Evolutionary conservation across 108 stramenopile species (phyloP), one percentile per base, ranked within the genome.

Genomic region (Cyclotella baltica): DNA sequence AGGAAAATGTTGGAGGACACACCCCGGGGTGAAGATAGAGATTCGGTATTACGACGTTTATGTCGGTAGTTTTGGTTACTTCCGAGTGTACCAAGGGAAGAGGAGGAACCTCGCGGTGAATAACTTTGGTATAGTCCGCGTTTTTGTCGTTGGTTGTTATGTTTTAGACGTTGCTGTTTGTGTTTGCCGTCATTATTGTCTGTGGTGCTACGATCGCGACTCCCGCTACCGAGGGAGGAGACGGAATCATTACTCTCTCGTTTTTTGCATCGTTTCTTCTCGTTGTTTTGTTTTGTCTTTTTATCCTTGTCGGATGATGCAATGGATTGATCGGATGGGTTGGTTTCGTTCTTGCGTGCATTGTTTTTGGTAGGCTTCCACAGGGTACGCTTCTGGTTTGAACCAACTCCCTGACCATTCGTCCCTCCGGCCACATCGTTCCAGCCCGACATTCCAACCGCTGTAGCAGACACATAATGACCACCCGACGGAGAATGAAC

Each of bases 171-270:
- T 50, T 29, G 33, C 56, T 38, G 28, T 30, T 53, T 6, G 31
- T 30, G 63, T 20, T 23, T 37, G 20, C n/a, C 70, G 36, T 55
- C 67, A 23, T 62, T 70, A 23, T 57, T 77, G 25, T 47, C 43
- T 28, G 64, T 29, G 50, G 15, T 38, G 58, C 72, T 48, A 55
- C 67, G 68, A 53, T 76, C 56, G 28, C 34, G 55, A 46, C 73
- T 67, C 2, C 65, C 69, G 53, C 73, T 81, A 18, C 75, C 75
- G 34, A 69, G 51, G n/a, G 73, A 80, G 0, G 78, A 81, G 0
- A 69, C 31, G 27, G 83, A 80, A 46, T 84, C 80, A 71, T 80
- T 77, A 33, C 67, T 72, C 15, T 78, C 65, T 50, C 70, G 59
- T 23, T 64, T 76, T 53, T 74, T 83, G 56, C 72, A 65, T 70